Base-by-base conservation (phyloP, 345 rosid species). In the Populus alba region DNA sequence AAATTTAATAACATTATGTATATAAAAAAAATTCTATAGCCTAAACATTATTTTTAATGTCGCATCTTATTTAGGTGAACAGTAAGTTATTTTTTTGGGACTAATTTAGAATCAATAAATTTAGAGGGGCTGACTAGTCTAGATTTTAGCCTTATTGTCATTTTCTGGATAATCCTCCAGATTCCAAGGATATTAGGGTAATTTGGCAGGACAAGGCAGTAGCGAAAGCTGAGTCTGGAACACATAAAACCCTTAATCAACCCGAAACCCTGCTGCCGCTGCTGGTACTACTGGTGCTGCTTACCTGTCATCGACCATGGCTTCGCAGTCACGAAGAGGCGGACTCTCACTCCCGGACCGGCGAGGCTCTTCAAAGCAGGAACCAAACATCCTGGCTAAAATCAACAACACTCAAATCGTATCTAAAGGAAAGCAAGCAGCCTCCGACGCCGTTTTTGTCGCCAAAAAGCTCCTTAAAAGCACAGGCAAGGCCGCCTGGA, bases 401-500 rank as follows among this genome's bases (percentile, higher is more conserved):
- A 25, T 92, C 41, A 33, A 83, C n/a, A 78, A 87, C 62, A 86
- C 85, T 27, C 75, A 81, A 3, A 81, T 91, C 79, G 89, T 88
- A 2, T 77, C 87, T 18, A 81, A 83, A 7, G 95, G 92, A 69
- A 92, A 86, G 88, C 89, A 81, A 43, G 89, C 86, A 4, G 90
- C 88, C 8, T 74, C 76, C 87, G 89, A 90, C 74, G 83, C 92
- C 75, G 87, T 82, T 1, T 80, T 80, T 80, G 93, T 91, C 39
- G 75, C 98, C 79, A 91, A 89, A 83, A 92, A 88, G 85, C 93
- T 94, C 80, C 85, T 94, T 45, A 81, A 83, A 68, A 92, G 97
- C 83, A 92, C 97, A 7, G 98, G 97, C 9, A 91, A 90, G 87
- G 98, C 97, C 8, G 94, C 94, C 27, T 92, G 94, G 97, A 80